Percentiles rank a stretch among this genome's conserved stretches.
These are phyloP conservation scores for Leishmania gerbilli DNA, from an alignment of 208 protist genomes.

Conservation along the genomic window DNA sequence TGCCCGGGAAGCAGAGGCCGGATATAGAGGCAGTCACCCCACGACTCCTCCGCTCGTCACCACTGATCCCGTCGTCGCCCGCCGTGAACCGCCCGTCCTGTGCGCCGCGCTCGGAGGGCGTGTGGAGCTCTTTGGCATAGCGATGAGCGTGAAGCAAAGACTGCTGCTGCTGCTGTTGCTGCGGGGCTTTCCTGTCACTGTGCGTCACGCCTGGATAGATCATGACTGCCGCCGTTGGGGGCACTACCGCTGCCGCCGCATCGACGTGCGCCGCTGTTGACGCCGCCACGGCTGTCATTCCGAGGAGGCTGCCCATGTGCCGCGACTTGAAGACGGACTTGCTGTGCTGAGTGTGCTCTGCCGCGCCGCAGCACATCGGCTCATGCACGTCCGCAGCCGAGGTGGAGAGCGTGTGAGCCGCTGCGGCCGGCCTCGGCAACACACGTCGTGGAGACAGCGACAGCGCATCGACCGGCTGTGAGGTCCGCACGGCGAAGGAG, in stretches of 20 bases:
- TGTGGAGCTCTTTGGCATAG: background rate
- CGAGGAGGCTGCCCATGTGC: background rate
- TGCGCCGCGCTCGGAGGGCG: background rate
- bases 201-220: background rate
- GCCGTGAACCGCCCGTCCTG: background rate
- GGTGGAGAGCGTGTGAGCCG: background rate
- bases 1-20: background rate
- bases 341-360: conserved; percentile 5
- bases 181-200: background rate
- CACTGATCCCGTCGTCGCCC: background rate
- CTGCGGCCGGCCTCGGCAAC: background rate
- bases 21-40: background rate
- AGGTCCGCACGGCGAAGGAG: conserved; percentile 4
- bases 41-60: conserved; percentile 3
- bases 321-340: conserved; percentile 24
- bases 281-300: background rate
- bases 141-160: background rate
- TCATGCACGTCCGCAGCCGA: background rate
- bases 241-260: background rate
- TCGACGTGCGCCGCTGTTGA: background rate
- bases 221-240: background rate
- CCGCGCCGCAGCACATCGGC: background rate
- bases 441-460: conserved; percentile 1
- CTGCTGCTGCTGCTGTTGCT: background rate
- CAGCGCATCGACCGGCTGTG: background rate